Evolutionary conservation across 495 filamentous ascomycete genomes (phyloP).

Genomic region (Apiosordaria backusii): DNA sequence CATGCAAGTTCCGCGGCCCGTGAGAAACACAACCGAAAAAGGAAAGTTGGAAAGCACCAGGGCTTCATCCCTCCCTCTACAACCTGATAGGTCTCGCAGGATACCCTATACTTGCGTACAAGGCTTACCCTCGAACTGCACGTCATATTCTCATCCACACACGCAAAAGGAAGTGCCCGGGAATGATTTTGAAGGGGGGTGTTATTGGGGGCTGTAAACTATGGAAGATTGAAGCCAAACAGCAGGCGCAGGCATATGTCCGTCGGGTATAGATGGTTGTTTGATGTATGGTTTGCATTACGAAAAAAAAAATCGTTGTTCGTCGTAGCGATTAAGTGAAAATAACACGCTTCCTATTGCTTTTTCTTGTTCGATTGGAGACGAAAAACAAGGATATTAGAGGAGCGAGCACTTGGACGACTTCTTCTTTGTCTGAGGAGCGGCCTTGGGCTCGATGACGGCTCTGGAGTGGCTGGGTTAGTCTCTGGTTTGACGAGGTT

Average conservation of each 20-base stretch:
- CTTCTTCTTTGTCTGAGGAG: slow-evolving; percentile 58
- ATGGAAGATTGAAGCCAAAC: slow-evolving; percentile 2
- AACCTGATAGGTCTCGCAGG: neutral
- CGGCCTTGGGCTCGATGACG: slow-evolving; percentile 73
- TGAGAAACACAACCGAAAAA: neutral
- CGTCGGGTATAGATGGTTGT: slow-evolving; percentile 28
- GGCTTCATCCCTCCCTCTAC: neutral
- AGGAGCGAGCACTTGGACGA: slow-evolving; percentile 69
- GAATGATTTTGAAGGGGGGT: neutral
- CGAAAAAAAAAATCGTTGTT: slow-evolving; percentile 14
- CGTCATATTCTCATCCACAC: neutral
- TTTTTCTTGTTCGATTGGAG: neutral
- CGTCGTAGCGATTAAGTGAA: slow-evolving; percentile 9
- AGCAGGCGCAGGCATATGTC: slow-evolving; percentile 18
- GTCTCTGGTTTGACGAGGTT: neutral
- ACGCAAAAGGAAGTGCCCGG: neutral
- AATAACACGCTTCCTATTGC: neutral
- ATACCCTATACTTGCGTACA: neutral
- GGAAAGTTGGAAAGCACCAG: neutral
- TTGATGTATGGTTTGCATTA: slow-evolving; percentile 13
- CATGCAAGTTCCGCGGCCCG: neutral
- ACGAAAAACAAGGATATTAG: slow-evolving; percentile 34
- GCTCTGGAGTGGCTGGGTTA: slow-evolving; percentile 52
- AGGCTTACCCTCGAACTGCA: neutral
- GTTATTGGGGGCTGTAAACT: neutral